Evolutionary conservation across 2,329 filamentous ascomycete genomes (phyloP).

Genomic region (Aspergillus melleus): DNA sequence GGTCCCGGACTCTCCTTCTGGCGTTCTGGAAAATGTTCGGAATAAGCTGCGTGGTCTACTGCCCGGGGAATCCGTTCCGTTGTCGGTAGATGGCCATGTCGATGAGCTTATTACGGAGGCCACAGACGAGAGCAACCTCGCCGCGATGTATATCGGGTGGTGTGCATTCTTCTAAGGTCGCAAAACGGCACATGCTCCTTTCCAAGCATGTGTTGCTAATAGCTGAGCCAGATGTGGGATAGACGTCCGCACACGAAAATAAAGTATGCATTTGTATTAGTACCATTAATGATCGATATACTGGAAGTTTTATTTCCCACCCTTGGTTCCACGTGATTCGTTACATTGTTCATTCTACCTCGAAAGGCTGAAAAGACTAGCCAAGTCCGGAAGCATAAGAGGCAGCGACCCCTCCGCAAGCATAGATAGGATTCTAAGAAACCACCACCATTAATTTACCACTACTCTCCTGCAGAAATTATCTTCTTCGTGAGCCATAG

Average conservation of each 20-base stretch:
- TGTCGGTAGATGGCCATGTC: slow-evolving; percentile 97
- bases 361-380: not conserved
- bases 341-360: not conserved
- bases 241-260: not conserved
- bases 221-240: not conserved
- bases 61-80: slow-evolving; percentile 82
- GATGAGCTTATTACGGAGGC: slow-evolving; percentile 90
- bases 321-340: not conserved
- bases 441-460: not conserved
- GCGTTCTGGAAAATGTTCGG: slow-evolving; percentile 85
- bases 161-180: slow-evolving; percentile 61
- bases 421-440: not conserved
- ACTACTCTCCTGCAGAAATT: not conserved
- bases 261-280: no score
- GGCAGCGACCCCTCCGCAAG: not conserved
- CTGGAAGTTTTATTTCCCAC: not conserved
- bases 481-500: slow-evolving; percentile 28
- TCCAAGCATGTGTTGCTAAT: not conserved
- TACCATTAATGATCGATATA: no score
- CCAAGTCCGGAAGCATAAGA: not conserved
- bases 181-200: not conserved
- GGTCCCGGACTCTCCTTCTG: slow-evolving; percentile 68
- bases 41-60: slow-evolving; percentile 83
- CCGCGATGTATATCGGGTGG: slow-evolving; percentile 98
- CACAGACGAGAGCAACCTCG: slow-evolving; percentile 73